phyloP scores from a whole-genome alignment of 306 rosid genomes.

The Vicia villosa region DNA sequence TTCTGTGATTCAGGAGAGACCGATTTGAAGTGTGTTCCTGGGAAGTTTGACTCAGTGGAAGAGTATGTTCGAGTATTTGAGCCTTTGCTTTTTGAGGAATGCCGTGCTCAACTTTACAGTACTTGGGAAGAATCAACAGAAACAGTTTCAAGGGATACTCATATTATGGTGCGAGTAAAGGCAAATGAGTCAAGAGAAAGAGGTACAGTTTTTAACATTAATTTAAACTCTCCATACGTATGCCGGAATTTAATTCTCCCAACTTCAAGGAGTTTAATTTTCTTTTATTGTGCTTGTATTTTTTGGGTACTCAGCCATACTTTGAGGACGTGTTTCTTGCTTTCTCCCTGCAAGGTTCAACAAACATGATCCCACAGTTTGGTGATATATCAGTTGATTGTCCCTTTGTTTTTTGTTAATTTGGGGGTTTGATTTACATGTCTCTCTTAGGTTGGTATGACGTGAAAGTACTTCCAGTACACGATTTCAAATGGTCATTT shows the following conservation, averaged over 20 bases:
- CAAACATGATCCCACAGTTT: constrained; percentile 13
- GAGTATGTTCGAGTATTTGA: constrained; percentile 90
- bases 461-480: constrained; percentile 83
- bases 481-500: constrained; percentile 91
- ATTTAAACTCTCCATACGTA: constrained; percentile 16
- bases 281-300: constrained; percentile 15
- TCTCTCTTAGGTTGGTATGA: constrained; percentile 85
- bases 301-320: constrained; percentile 22
- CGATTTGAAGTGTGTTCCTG: constrained; percentile 92
- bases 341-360: constrained; percentile 29
- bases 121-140: constrained; percentile 95
- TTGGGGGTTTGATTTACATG: constrained; percentile 36
- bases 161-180: constrained; percentile 85
- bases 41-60: constrained; percentile 88
- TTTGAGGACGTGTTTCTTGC: constrained; percentile 16
- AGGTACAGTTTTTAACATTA: constrained; percentile 54
- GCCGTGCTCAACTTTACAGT: constrained; percentile 96
- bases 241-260: constrained; percentile 15
- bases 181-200: constrained; percentile 90
- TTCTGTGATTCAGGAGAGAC: constrained; percentile 72
- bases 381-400: constrained; percentile 2
- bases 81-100: constrained; percentile 98
- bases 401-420: constrained; percentile 10
- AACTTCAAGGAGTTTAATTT: constrained; percentile 19
- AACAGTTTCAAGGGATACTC: constrained; percentile 81